A percentile compares a stretch with the other conserved stretches of the same genome.
Conservation (phyloP, 1,139 yeast genomes). For the Candida pseudocylindracea region DNA sequence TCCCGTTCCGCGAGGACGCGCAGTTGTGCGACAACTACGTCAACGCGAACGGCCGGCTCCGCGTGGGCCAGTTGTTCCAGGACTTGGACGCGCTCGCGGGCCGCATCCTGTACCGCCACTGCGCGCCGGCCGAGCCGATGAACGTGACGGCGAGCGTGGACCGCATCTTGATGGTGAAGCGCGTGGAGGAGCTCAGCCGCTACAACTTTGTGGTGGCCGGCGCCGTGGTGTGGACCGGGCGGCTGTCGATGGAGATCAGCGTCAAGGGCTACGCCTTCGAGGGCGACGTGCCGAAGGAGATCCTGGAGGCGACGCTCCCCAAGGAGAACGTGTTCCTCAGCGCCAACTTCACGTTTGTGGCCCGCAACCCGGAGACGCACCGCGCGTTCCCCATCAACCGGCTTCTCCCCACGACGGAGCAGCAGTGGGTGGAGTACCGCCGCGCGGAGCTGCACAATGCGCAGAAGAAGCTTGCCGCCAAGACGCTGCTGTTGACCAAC, state of each 20-base stretch:
- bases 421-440: slow-evolving; percentile 65
- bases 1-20: slow-evolving; percentile 70
- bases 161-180: slow-evolving; percentile 69
- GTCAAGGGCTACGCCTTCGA: slow-evolving; percentile 70
- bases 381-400: slow-evolving; percentile 71
- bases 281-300: slow-evolving; percentile 17
- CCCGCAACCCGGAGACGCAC: slow-evolving; percentile 79
- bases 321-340: slow-evolving; percentile 36
- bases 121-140: slow-evolving; percentile 81
- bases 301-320: slow-evolving; percentile 25
- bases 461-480: slow-evolving; percentile 59
- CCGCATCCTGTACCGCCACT: slow-evolving; percentile 65
- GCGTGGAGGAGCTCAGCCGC: slow-evolving; percentile 56
- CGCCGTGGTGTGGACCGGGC: slow-evolving; percentile 81
- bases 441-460: slow-evolving; percentile 82
- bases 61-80: slow-evolving; percentile 84
- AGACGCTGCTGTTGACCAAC: slow-evolving; percentile 19
- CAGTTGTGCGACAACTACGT: slow-evolving; percentile 74
- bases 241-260: slow-evolving; percentile 86
- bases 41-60: slow-evolving; percentile 68
- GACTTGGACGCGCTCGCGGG: slow-evolving; percentile 84
- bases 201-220: slow-evolving; percentile 74
- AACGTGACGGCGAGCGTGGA: slow-evolving; percentile 91
- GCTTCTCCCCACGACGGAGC: slow-evolving; percentile 48
- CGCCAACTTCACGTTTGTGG: slow-evolving; percentile 89